phyloP scores from a whole-genome alignment of 2,329 filamentous ascomycete species.

The Phaeoacremonium minimum region DNA sequence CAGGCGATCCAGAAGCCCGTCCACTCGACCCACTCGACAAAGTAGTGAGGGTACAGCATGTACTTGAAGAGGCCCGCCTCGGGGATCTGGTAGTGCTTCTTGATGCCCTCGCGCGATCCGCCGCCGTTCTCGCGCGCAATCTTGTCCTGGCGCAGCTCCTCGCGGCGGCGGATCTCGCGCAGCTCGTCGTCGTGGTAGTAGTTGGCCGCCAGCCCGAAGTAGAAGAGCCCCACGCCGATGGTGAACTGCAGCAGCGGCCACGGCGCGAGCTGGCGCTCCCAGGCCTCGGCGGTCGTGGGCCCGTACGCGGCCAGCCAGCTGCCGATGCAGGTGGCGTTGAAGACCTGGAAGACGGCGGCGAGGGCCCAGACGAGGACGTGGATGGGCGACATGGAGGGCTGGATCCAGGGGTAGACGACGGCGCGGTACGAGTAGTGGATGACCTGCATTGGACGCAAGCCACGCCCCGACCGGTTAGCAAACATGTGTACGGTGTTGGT shows the following conservation, averaged over 20 bases:
- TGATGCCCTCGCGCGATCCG: conserved; percentile 41
- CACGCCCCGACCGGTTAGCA: no score
- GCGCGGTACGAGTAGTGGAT: conserved; percentile 92
- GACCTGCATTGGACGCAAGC: no score
- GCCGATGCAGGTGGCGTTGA: conserved; percentile 74
- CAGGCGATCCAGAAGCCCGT: conserved; percentile 77
- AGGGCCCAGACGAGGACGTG: conserved; percentile 62
- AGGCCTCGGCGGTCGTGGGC: conserved; percentile 52
- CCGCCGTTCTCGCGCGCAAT: conserved; percentile 24
- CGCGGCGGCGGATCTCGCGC: conserved; percentile 75
- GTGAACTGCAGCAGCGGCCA: conserved; percentile 40
- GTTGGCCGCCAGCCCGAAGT: conserved; percentile 71
- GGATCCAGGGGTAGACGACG: conserved; percentile 73
- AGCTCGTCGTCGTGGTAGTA: conserved; percentile 88
- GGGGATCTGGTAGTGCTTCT: conserved; percentile 86
- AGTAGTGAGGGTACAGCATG: conserved; percentile 87
- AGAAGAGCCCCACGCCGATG: conserved; percentile 70
- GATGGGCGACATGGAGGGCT: conserved; percentile 90
- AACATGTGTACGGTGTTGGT: no score
- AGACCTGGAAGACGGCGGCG: conserved; percentile 71
- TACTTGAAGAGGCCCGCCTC: conserved; percentile 76
- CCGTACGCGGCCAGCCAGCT: conserved; percentile 82
- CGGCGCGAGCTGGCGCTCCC: conserved; percentile 33
- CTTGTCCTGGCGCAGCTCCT: conserved; percentile 53
- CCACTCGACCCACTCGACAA: conserved; percentile 98